Base-by-base conservation (phyloP, 164 flowering plant species). In the Annona cherimola region DNA sequence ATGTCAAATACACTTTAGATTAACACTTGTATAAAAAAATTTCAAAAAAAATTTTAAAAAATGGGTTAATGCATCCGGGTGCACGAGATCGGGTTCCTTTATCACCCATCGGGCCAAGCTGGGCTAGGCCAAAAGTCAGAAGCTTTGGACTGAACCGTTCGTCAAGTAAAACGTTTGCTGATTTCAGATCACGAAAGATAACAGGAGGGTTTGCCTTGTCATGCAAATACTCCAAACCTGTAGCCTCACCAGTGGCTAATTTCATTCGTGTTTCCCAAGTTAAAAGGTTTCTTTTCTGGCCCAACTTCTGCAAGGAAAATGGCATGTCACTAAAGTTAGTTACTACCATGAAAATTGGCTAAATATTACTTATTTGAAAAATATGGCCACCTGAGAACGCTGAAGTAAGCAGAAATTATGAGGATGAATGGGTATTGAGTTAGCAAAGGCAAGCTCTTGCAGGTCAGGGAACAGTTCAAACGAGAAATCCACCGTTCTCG, bases 181-280 rank as follows among this genome's bases (percentile, higher is more conserved):
- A 75, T 74, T 90, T 88, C 46, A 90, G 54, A 39, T 90, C 89
- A 0, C 90, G 81, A 60, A 85, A 90, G 57, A 90, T 84, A n/a
- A 90, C 89, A 0, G 94, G 92, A 1, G 94, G 92, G 69, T 87
- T 84, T 19, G 91, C 93, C 78, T 82, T 81, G 8, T 86, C 88
- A 62, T 90, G 94, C 77, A 90, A 75, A 64, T 90, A 90, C 61
- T 90, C 94, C 20, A 90, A 69, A 3, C 94, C 94, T 68, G 77
- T 85, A 1, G 92, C 94, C 5, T 88, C 87, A 7, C 85, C 86
- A 60, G 86, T 50, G 5, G 86, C 90, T 70, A 88, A 83, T 75
- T 83, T 88, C 81, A 88, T 87, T 76, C 94, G 82, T n/a, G 81
- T 81, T 65, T 11, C 71, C 94, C 94, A 90, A 43, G 50, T 84